Base-by-base conservation (phyloP, 148 eudicot species). In the Rhododendron simsii region DNA sequence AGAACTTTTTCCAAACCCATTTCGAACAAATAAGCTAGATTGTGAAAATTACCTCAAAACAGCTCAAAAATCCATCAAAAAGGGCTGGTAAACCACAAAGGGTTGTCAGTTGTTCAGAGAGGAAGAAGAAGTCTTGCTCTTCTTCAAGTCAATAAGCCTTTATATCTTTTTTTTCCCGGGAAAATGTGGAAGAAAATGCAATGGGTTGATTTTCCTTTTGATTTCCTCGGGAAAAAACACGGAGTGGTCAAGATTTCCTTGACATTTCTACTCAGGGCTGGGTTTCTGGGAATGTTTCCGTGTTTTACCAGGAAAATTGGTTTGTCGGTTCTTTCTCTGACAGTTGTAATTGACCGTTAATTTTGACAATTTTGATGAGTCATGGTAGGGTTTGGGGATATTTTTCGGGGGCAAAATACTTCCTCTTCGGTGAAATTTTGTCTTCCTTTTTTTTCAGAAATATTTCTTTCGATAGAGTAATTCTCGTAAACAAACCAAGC, bases 31-130 rank as follows among this genome's bases (percentile, higher is more conserved):
- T 5, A 18, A 33, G 39, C 33, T 16, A 39, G 78, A 57, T 55
- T 65, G 53, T 5, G 84, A 83, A 26, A 41, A 9, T 65, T 83
- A 67, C 85, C 85, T 83, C 65, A 59, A 71, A 71, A 47, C 63
- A 71, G 63, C 85, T 73, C 53, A 61, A 21, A 63, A 44, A 23
- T 82, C 73, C 12, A 67, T 15, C 30, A 37, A 4, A 41, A 3
- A 57, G 15, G 7, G 10, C 26, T 47, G 18, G 16, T 16, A 82
- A 82, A 13, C 21, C 16, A 37, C 28, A 20, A 41, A 83, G 47
- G 78, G 45, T 8, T 44, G 41, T 11, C 35, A 59, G 20, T 59
- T 21, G 73, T 59, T 81, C 6, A 50, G 45, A 81, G 10, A 41
- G 20, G 18, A 63, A 63, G 76, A 80, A 12, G 47, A 80, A 12